Evolutionary conservation across 1,284 basidiomycete species (phyloP), one percentile per base, ranked within the genome.

Genomic region (Caloboletus firmus): DNA sequence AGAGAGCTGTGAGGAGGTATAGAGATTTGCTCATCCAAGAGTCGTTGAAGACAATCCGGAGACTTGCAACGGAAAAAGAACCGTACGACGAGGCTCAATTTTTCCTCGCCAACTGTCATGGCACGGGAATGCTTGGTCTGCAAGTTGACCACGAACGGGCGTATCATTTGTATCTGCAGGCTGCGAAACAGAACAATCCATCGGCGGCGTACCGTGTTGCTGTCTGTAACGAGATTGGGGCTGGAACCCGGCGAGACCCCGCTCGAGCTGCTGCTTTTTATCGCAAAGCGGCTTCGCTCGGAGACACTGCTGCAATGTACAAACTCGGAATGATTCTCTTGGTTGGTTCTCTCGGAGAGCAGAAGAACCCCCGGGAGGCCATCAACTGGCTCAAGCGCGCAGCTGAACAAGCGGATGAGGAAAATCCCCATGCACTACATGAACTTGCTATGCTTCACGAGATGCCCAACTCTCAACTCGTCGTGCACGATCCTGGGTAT

Each of bases 171-270:
- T 99, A 98, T 67, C 81, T 99, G 32, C 95, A 98, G 75, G 96
- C 96, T 5, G 91, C 91, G 36, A 99, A 98, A 74, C 93, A 98
- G 74, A 97, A 98, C 69, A 94, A 99, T 68, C 84, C 97, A 0
- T 85, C 94, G 0, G 95, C 95, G 22, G 95, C 91, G 30, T 99
- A 99, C 70, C 91, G 97, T 43, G 95, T 98, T 31, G 97, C 95
- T 4, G 96, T 99, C 5, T 99, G 97, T 74, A 98, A 98, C 74
- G 97, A 99, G 73, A 93, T 99, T 54, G 97, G 97, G n/a, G 95
- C 95, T 1, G 97, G 97, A n/a, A 99, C 97, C 2, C 82, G 89
- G 60, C 82, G 88, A 56, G 96, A 99, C 66, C 86, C 88, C 2
- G 80, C 87, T 30, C 84, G 95, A 34, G 96, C 96, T 4, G 87